These are phyloP conservation scores for Diddensiella caesifluorescens DNA, from an alignment of 805 yeast genomes.

Conservation along the genomic window DNA sequence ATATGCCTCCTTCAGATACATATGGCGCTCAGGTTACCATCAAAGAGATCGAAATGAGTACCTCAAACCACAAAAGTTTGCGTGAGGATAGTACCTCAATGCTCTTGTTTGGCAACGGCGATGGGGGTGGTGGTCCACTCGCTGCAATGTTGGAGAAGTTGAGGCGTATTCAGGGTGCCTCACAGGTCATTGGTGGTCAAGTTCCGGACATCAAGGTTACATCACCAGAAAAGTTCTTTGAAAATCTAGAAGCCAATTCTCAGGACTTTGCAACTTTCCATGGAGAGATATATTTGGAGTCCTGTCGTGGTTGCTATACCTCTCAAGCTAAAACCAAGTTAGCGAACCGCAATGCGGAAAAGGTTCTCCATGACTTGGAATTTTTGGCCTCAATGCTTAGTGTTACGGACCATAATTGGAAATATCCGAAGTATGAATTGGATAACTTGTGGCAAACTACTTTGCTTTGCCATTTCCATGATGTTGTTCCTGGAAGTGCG, in stretches of 20 bases:
- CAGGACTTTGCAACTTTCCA: constrained; percentile 73
- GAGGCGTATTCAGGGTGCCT: constrained; percentile 82
- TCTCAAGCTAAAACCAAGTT: constrained; percentile 84
- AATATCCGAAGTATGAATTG: constrained; percentile 66
- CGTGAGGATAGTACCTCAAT: constrained; percentile 76
- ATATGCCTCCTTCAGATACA: constrained; percentile 97
- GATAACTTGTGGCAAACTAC: constrained; percentile 81
- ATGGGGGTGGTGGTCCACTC: constrained; percentile 98
- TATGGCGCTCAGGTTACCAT: constrained; percentile 91
- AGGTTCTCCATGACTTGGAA: constrained; percentile 79
- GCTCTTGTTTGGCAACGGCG: constrained; percentile 87
- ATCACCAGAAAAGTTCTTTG: constrained; percentile 76
- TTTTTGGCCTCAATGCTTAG: constrained; percentile 74
- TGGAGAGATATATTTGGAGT: constrained; percentile 91
- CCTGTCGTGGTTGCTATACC: constrained; percentile 95
- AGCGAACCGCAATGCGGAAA: constrained; percentile 70
- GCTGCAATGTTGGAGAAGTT: constrained; percentile 89
- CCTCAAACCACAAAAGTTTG: constrained; percentile 74
- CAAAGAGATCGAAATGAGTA: constrained; percentile 83
- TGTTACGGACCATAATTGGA: constrained; percentile 45
- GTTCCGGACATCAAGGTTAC: constrained; percentile 73
- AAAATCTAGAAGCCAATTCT: constrained; percentile 55
- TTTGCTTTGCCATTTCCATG: constrained; percentile 90
- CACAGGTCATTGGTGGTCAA: constrained; percentile 63
- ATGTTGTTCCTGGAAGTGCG: constrained; percentile 93